Percentiles rank a stretch among this genome's conserved stretches.
Conservation (phyloP, 2,329 filamentous ascomycete species). For the Fusarium sp. region DNA sequence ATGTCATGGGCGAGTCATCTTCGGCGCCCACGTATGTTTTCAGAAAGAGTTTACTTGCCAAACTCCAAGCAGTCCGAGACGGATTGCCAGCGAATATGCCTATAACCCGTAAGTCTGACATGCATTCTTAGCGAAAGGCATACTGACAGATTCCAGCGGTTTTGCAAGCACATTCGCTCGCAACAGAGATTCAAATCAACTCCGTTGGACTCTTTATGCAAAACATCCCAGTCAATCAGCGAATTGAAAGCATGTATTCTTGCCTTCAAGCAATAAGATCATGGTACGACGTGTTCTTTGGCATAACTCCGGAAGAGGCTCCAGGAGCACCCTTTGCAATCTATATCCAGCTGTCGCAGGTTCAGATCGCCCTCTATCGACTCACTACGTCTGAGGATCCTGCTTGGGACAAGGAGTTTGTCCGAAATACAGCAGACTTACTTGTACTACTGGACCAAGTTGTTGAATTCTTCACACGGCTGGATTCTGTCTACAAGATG, state of each 20-base stretch:
- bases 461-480: constrained; percentile 46
- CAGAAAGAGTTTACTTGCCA: constrained; percentile 45
- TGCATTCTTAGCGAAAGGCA: not conserved
- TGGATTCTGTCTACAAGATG: constrained; percentile 44
- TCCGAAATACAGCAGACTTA: constrained; percentile 51
- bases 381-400: constrained; percentile 54
- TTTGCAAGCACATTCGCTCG: constrained; percentile 45
- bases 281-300: constrained; percentile 52
- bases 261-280: constrained; percentile 49
- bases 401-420: constrained; percentile 53
- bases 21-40: constrained; percentile 49
- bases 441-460: constrained; percentile 49
- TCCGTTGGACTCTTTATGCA: constrained; percentile 49
- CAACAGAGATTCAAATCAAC: constrained; percentile 48
- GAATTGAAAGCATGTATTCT: constrained; percentile 51
- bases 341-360: constrained; percentile 50
- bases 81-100: constrained; percentile 37
- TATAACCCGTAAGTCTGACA: constrained; percentile 42
- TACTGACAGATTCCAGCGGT: constrained; percentile 40
- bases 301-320: constrained; percentile 44
- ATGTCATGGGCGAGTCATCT: constrained; percentile 42
- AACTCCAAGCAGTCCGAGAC: constrained; percentile 43
- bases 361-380: constrained; percentile 52
- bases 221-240: constrained; percentile 46
- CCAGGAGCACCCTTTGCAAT: constrained; percentile 49